Evolutionary conservation across 192 early-diverging fungal genomes (phyloP), one percentile per base, ranked within the genome.

Genomic region (Diversispora eburnea): DNA sequence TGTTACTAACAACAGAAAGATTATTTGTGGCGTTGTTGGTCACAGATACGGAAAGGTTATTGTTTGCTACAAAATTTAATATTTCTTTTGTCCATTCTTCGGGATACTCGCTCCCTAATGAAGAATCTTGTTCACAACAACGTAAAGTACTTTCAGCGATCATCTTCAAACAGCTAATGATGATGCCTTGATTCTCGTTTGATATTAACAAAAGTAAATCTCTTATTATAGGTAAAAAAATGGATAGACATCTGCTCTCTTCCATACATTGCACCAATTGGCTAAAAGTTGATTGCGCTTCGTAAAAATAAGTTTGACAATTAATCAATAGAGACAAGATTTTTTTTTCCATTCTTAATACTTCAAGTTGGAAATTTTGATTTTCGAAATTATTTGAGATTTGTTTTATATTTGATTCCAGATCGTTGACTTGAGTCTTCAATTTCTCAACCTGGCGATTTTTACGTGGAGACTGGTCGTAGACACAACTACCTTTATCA

Each of bases 381-480:
- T 19, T 19, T 10, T 45, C 3, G 47, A 8, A 47, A 9, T 47
- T 8, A 0, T 65, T 4, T 12, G 46, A 19, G 2, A 45, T 66
- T 48, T 66, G n/a, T 17, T 2, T 43, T n/a, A 70, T 20, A 45
- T 0, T n/a, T 20, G 17, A 15, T 42, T 54, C 52, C 3, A 57
- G 20, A 45, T 20, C 19, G 13, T 56, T 46, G 8, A 70, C n/a
- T 42, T 57, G 22, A 5, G 8, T 33, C 1, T 54, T 70, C 4
- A 70, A n/a, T 20, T 57, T 54, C 43, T 70, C 68, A 8, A 70
- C 52, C 12, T 70, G 68, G 22, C 55, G 15, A 57, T 70, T 70
- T 56, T 70, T 70, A 42, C 68, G n/a, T n/a, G 68, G 68, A 7
- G 52, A 56, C 41, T 70, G n/a, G n/a, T 70, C 68, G 5, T 41